A percentile compares a stretch with the other conserved stretches of the same genome.
phyloP scores from a whole-genome alignment of 192 early-diverging fungal genomes.

The Pilaira anomala region DNA sequence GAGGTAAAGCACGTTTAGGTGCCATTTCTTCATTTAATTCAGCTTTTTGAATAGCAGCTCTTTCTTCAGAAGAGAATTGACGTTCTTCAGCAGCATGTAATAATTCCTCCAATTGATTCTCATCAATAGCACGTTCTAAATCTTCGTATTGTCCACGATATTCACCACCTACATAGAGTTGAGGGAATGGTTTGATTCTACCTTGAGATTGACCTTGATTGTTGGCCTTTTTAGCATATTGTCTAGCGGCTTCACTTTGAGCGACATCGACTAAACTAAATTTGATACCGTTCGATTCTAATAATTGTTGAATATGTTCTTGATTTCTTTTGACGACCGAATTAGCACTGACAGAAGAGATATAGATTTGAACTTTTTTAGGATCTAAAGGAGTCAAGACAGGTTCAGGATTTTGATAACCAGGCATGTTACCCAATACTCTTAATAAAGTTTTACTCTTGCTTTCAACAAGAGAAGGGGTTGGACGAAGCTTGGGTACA shows the following conservation, averaged over 20 bases:
- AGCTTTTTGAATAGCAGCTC: constrained; percentile 12
- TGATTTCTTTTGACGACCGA: constrained; percentile 44
- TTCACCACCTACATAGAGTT: constrained; percentile 48
- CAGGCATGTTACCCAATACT: constrained; percentile 14
- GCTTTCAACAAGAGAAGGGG: constrained; percentile 12
- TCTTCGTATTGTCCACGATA: constrained; percentile 41
- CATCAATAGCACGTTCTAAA: constrained; percentile 13
- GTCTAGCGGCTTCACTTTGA: constrained; percentile 36
- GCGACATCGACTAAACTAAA: constrained; percentile 47
- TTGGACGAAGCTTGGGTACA: constrained; percentile 13
- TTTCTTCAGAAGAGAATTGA: constrained; percentile 12
- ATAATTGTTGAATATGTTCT: constrained; percentile 34
- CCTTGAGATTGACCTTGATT: constrained; percentile 20
- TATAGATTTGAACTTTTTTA: constrained; percentile 45
- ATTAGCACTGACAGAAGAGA: constrained; percentile 47
- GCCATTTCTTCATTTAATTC: constrained; percentile 6
- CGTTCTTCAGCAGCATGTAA: constrained; percentile 20
- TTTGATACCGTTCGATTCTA: constrained; percentile 39
- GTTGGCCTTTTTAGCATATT: constrained; percentile 41
- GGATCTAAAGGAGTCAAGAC: constrained; percentile 26
- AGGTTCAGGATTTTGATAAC: constrained; percentile 10
- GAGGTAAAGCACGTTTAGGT: constrained; percentile 12
- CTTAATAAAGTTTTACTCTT: constrained; percentile 12
- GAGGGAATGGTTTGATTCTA: constrained; percentile 41
- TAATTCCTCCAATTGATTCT: constrained; percentile 16